Evolutionary conservation across 2,329 filamentous ascomycete genomes (phyloP).

Genomic region (Fusarium temperatum): DNA sequence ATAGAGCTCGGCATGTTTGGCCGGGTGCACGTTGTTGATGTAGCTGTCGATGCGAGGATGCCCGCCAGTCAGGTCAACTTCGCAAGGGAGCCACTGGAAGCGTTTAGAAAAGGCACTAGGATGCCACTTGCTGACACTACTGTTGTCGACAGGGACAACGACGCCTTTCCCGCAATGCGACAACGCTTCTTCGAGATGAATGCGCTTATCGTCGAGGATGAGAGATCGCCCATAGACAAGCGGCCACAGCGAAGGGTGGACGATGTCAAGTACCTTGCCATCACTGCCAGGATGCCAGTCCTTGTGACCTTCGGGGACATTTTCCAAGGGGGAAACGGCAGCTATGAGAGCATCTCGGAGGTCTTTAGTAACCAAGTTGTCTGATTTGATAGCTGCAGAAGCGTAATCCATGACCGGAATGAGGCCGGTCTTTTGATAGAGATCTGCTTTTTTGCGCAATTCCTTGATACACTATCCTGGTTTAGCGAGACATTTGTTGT

Average conservation of each 20-base stretch:
- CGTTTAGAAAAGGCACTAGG: constrained; percentile 8
- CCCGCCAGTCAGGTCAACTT: constrained; percentile 53
- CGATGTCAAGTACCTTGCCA: constrained; percentile 31
- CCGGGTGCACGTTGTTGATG: constrained; percentile 63
- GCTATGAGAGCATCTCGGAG: constrained; percentile 50
- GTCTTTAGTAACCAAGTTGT: constrained; percentile 39
- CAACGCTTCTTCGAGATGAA: constrained; percentile 52
- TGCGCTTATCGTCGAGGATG: constrained; percentile 46
- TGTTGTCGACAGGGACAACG: constrained; percentile 31
- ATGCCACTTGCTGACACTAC: background rate
- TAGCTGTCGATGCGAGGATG: constrained; percentile 57
- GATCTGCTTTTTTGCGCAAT: constrained; percentile 45
- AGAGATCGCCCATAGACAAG: constrained; percentile 39
- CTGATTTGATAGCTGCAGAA: constrained; percentile 49
- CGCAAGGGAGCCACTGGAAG: constrained; percentile 61
- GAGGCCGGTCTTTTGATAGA: constrained; percentile 46
- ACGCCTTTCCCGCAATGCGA: constrained; percentile 47
- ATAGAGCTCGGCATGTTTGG: constrained; percentile 51
- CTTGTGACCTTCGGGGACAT: constrained; percentile 57
- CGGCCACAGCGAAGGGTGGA: constrained; percentile 39
- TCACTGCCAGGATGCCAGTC: constrained; percentile 37
- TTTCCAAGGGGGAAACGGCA: constrained; percentile 58
- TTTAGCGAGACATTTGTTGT: background rate
- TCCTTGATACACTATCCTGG: constrained; percentile 45
- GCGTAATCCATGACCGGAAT: constrained; percentile 48